These are phyloP conservation scores for Exophiala calicioides DNA, from an alignment of 2,329 filamentous ascomycete genomes.

Conservation along the genomic window DNA sequence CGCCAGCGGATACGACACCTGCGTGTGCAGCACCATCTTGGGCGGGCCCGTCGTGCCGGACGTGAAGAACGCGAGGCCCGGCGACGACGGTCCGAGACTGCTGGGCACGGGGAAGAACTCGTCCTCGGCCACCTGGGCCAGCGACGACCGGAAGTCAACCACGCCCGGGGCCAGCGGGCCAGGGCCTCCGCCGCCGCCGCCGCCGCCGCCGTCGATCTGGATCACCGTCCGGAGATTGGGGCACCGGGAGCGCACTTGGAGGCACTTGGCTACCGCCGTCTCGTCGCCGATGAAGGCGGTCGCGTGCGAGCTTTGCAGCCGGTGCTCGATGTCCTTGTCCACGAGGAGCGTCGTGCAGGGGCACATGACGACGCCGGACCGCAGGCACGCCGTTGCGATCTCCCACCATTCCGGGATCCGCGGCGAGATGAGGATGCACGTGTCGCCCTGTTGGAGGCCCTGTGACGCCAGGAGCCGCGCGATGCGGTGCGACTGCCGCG, in stretches of 20 bases:
- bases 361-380: conserved; percentile 41
- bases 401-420: conserved; percentile 45
- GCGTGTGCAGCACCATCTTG: conserved; percentile 46
- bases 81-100: conserved; percentile 33
- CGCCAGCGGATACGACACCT: conserved; percentile 44
- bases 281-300: conserved; percentile 43
- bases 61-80: conserved; percentile 44
- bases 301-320: conserved; percentile 37
- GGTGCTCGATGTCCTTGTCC: conserved; percentile 44
- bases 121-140: conserved; percentile 32
- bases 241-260: conserved; percentile 36
- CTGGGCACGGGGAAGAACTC: conserved; percentile 19
- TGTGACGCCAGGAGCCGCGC: conserved; percentile 38
- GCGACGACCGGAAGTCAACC: conserved; percentile 31
- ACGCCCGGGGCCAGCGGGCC: conserved; percentile 25
- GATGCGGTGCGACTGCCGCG: conserved; percentile 39
- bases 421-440: conserved; percentile 40
- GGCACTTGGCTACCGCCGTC: conserved; percentile 38
- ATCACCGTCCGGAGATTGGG: conserved; percentile 38
- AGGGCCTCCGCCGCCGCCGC: conserved; percentile 21
- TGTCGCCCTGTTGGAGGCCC: conserved; percentile 38
- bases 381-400: conserved; percentile 40
- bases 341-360: conserved; percentile 43
- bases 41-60: conserved; percentile 44
- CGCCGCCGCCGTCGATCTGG: conserved; percentile 30